Evolutionary conservation across 768 basidiomycete genomes (phyloP), one percentile per base, ranked within the genome.

Genomic region (Collybiopsis confluens): DNA sequence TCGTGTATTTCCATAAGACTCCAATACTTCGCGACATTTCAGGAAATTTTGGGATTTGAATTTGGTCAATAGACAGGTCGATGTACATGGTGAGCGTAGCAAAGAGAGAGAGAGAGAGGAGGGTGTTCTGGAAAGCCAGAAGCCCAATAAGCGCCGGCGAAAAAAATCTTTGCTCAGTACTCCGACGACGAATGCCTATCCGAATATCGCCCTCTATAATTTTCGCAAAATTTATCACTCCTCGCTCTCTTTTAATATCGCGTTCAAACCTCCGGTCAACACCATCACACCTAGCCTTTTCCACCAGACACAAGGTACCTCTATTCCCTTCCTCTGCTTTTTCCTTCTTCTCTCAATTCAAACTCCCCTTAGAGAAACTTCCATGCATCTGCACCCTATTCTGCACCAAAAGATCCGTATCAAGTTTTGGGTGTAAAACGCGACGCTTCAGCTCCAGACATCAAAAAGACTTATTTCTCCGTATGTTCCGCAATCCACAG

Each of bases 401-500:
- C 75, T 24, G 78, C 81, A 7, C 66, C 79, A 16, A 95, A 90
- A 69, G 86, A 92, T 66, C 97, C 97, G 1, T 99, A 99, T 69
- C 70, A 87, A 27, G 86, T 92, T n/a, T 72, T 99, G 9, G 96
- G 97, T 23, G 87, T 98, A 7, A 79, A 78, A 62, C 84, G 83
- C 61, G 92, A 93, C 68, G 90, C 96, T 43, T 77, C 83, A 20
- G 68, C 84, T 24, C 81, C 87, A 20, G 93, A 98, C 60, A 98
- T 99, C 64, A 99, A 99, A 83, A 98, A 98, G 73, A 81, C 82
- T 2, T 99, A 99, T 71, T 99, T 98, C 70, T 79, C 90, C 65
- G 96, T 97, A 67, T 63, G 90, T 69, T 59, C 57, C 62, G 57
- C 54, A 49, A 24, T 45, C 26, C 52, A 36, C 23, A 2, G 2